These are phyloP conservation scores for Lasiosphaeria hispida DNA, from an alignment of 495 filamentous ascomycete genomes.

Conservation along the genomic window DNA sequence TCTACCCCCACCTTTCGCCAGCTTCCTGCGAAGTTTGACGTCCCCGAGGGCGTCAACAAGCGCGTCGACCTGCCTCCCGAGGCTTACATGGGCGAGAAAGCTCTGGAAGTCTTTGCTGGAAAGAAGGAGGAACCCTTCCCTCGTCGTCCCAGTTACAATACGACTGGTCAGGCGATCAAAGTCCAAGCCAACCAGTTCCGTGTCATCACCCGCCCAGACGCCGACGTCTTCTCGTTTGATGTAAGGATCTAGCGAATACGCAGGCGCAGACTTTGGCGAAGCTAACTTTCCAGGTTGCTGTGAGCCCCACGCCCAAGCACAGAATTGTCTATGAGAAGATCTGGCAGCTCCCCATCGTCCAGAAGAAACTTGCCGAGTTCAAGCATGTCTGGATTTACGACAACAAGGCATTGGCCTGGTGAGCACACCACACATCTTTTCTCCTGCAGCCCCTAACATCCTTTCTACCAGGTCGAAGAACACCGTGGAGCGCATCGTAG, in stretches of 20 bases:
- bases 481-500: slow-evolving; percentile 38
- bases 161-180: slow-evolving; percentile 53
- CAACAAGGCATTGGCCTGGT: slow-evolving; percentile 77
- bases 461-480: slow-evolving; percentile 33
- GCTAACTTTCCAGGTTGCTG: slow-evolving; percentile 49
- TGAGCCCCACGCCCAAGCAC: slow-evolving; percentile 63
- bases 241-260: slow-evolving; percentile 51
- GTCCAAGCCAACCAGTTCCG: slow-evolving; percentile 73
- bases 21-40: not conserved
- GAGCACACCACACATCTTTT: slow-evolving; percentile 23
- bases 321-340: slow-evolving; percentile 60
- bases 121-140: slow-evolving; percentile 19
- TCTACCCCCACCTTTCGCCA: not conserved
- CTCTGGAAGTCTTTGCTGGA: too few species aligned
- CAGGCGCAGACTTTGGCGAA: not conserved
- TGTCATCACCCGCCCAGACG: slow-evolving; percentile 49
- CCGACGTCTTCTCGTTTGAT: slow-evolving; percentile 77
- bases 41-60: slow-evolving; percentile 28
- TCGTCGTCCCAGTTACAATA: slow-evolving; percentile 53
- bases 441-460: slow-evolving; percentile 21
- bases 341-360: slow-evolving; percentile 64
- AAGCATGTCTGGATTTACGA: slow-evolving; percentile 67
- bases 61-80: slow-evolving; percentile 46
- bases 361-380: slow-evolving; percentile 44
- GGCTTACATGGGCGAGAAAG: slow-evolving; percentile 41